Evolutionary conservation across 352 stramenopile species (phyloP).

Genomic region (Globisporangium irregulare): DNA sequence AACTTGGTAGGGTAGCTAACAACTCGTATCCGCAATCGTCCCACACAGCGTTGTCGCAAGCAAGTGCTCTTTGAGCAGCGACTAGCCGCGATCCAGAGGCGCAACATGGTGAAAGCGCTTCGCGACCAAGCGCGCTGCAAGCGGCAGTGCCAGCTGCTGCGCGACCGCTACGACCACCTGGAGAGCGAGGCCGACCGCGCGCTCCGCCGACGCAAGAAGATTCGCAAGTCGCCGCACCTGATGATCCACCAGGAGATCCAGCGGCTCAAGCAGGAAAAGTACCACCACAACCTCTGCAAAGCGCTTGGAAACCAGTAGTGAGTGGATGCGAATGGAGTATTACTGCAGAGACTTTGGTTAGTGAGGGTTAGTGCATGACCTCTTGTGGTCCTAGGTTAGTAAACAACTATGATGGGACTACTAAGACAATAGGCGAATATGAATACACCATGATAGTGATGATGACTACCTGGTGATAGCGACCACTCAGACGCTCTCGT

Average conservation of each 20-base stretch:
- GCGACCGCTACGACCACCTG: conserved; percentile 48
- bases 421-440: background rate
- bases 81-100: conserved; percentile 25
- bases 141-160: conserved; percentile 36
- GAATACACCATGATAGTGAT: conserved; percentile 3
- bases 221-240: conserved; percentile 58
- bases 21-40: background rate
- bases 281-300: conserved; percentile 17
- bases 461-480: background rate
- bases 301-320: conserved; percentile 3
- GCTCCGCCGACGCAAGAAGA: conserved; percentile 45
- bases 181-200: conserved; percentile 54
- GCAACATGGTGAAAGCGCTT: conserved; percentile 32
- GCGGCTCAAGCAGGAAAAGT: conserved; percentile 38
- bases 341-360: background rate
- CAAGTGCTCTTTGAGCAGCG: conserved; percentile 41
- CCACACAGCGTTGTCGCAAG: conserved; percentile 31
- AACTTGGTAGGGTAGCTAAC: background rate
- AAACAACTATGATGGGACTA: background rate
- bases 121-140: conserved; percentile 33
- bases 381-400: background rate
- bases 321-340: background rate
- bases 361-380: background rate
- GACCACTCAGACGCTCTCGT: conserved; percentile 21
- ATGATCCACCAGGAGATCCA: conserved; percentile 59